Percentiles rank a stretch among this genome's conserved stretches.
Conservation (phyloP, 2,329 filamentous ascomycete genomes). For the Fusarium foetens region DNA sequence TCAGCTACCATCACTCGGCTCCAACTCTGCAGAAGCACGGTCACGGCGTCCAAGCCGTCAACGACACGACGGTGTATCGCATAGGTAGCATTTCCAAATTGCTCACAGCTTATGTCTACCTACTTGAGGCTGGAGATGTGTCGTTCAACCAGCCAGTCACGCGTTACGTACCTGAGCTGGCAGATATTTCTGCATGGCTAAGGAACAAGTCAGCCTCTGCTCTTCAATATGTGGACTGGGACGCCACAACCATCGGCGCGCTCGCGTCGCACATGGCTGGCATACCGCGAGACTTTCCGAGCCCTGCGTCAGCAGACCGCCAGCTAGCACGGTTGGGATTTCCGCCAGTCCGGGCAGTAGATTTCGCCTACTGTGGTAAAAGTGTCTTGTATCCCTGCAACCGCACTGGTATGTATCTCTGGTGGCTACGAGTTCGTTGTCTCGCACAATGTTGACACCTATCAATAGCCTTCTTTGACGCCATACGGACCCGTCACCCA, state of each 20-base stretch:
- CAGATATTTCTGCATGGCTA: background rate
- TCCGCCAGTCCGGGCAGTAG: background rate
- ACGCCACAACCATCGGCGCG: background rate
- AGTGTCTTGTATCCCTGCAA: background rate
- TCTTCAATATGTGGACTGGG: background rate
- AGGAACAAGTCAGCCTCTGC: background rate
- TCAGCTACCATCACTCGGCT: background rate
- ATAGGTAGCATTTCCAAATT: constrained; percentile 13
- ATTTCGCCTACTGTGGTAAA: background rate
- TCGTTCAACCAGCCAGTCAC: background rate
- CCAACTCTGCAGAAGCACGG: background rate
- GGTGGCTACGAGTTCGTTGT: rapidly evolving
- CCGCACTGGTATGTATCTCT: background rate
- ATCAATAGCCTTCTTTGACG: background rate
- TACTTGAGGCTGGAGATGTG: rapidly evolving
- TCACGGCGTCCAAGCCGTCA: background rate
- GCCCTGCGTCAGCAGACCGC: background rate
- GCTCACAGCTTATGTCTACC: background rate
- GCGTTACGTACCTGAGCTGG: background rate
- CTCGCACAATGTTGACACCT: background rate
- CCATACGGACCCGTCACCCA: background rate
- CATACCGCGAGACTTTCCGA: background rate
- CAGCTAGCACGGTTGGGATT: background rate
- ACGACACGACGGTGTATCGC: constrained; percentile 1
- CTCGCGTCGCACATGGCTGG: constrained; percentile 2